These are phyloP conservation scores for Angophora floribunda DNA, from an alignment of 345 rosid species.

Conservation along the genomic window DNA sequence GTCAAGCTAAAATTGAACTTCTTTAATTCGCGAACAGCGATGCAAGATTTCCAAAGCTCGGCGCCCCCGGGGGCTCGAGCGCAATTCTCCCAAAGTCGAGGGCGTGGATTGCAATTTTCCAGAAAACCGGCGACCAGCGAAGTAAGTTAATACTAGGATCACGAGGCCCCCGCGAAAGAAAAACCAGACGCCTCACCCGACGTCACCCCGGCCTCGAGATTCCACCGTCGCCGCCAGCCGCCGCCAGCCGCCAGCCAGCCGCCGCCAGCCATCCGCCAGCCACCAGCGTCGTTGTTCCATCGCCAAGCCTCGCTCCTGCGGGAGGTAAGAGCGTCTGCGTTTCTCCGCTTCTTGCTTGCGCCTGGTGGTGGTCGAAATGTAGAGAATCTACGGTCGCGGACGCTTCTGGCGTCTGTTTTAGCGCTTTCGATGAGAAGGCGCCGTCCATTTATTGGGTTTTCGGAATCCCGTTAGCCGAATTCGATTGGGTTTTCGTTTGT, in stretches of 20 bases:
- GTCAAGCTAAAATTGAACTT: background rate
- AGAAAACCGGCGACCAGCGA: background rate
- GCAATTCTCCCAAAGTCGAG: background rate
- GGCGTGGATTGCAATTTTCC: background rate
- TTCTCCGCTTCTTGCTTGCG: background rate
- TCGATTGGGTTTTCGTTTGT: background rate
- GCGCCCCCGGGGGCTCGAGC: background rate
- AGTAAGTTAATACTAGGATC: too few species aligned
- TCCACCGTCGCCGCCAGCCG: background rate
- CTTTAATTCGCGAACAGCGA: background rate
- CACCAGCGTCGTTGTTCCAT: background rate
- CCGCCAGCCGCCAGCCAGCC: background rate
- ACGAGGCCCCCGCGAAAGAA: too few species aligned
- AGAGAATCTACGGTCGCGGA: background rate
- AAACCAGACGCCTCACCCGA: background rate
- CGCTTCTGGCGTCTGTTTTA: background rate
- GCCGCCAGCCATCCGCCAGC: background rate
- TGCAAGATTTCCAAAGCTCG: background rate
- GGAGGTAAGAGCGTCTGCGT: background rate
- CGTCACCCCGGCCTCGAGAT: background rate
- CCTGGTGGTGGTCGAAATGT: background rate
- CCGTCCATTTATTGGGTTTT: background rate
- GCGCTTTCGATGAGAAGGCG: background rate
- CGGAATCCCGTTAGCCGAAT: background rate
- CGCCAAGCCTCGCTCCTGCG: background rate